Percentiles rank a stretch among this genome's conserved stretches.
phyloP scores from a whole-genome alignment of 2,329 filamentous ascomycete genomes.

The Ophiostoma angusticollis region DNA sequence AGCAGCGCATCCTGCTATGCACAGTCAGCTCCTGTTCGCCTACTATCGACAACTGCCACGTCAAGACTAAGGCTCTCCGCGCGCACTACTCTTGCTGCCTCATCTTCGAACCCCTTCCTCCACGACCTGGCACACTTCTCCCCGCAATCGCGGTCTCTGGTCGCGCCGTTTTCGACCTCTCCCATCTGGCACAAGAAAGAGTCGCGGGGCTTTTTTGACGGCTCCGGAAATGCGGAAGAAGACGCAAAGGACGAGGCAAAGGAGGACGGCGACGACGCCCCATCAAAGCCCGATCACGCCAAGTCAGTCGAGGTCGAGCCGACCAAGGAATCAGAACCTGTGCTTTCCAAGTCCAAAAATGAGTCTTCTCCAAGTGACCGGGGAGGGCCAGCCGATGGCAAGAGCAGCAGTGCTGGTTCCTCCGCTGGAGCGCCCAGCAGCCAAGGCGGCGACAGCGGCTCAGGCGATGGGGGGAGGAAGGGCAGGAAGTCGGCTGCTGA shows the following conservation, averaged over 20 bases:
- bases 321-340: constrained; percentile 6
- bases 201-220: constrained; percentile 14
- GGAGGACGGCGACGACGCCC: constrained; percentile 4
- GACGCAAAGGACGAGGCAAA: constrained; percentile 12
- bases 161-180: constrained; percentile 12
- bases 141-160: background rate
- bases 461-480: constrained; percentile 54
- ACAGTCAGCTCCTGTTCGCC: constrained; percentile 4
- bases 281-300: constrained; percentile 2
- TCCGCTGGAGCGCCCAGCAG: constrained; percentile 39
- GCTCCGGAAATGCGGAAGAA: background rate
- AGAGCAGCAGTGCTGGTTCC: constrained; percentile 22
- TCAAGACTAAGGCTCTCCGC: background rate
- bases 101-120: background rate
- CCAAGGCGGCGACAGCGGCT: constrained; percentile 36
- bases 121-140: background rate
- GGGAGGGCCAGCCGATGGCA: constrained; percentile 34
- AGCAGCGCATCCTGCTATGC: background rate
- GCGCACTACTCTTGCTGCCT: background rate
- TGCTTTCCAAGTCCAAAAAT: constrained; percentile 20
- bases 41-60: constrained; percentile 3
- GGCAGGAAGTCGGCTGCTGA: constrained; percentile 56
- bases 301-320: constrained; percentile 5
- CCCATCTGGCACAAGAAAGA: constrained; percentile 11
- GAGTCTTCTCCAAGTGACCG: constrained; percentile 27